phyloP scores from a whole-genome alignment of 2,329 filamentous ascomycete species.

The Corinectria fuckeliana region DNA sequence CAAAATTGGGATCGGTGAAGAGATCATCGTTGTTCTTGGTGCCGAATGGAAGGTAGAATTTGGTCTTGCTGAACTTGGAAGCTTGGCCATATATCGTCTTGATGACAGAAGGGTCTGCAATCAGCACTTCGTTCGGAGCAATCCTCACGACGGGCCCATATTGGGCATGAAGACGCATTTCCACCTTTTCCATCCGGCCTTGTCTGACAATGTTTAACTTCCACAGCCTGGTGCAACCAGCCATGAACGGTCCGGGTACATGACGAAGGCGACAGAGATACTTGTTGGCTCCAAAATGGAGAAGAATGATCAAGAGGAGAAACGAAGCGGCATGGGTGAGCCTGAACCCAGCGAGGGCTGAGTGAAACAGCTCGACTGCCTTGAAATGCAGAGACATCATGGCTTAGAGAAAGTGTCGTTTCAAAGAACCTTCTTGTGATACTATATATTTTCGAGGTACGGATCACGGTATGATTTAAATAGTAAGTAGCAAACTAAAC shows the following conservation, averaged over 20 bases:
- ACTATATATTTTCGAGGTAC: no score
- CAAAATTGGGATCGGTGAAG: constrained; percentile 8
- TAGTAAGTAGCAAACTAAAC: no score
- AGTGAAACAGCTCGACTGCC: no score
- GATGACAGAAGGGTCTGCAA: constrained; percentile 2
- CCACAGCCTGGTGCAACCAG: constrained; percentile 10
- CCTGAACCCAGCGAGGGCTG: no score
- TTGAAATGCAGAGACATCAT: no score
- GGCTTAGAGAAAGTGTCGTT: no score
- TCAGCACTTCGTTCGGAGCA: constrained; percentile 5
- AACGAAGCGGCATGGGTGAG: no score
- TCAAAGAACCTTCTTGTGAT: no score
- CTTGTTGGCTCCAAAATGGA: neutral
- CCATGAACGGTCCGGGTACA: constrained; percentile 8
- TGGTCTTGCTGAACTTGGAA: neutral
- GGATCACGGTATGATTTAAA: no score
- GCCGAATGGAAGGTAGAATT: constrained; percentile 3
- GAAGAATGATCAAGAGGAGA: neutral
- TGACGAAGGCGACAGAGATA: neutral
- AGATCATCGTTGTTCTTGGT: constrained; percentile 6
- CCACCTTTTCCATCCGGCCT: constrained; percentile 1
- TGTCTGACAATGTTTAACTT: neutral
- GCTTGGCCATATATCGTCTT: constrained; percentile 9
- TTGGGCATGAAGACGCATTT: neutral
- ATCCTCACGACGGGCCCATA: constrained; percentile 10